Conservation (phyloP, 805 yeast species). For the Candida mattraensis region DNA sequence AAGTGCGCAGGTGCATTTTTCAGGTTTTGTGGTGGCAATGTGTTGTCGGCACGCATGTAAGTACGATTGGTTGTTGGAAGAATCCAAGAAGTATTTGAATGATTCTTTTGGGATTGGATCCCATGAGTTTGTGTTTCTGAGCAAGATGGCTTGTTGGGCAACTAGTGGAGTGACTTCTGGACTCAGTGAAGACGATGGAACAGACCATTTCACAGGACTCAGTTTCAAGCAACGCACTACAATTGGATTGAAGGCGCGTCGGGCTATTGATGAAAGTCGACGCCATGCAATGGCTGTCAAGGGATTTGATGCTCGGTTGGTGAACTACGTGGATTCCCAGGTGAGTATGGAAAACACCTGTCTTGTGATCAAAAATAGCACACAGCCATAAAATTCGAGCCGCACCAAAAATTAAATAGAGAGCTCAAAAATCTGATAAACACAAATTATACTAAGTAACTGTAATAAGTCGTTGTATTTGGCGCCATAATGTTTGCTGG, state of each 20-base stretch:
- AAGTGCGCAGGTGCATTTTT: slow-evolving; percentile 20
- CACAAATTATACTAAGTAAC: no score
- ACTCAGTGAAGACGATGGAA: slow-evolving; percentile 37
- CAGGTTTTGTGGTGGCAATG: slow-evolving; percentile 80
- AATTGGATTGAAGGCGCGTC: slow-evolving; percentile 67
- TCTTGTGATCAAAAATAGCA: no score
- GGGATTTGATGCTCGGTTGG: slow-evolving; percentile 48
- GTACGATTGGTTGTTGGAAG: slow-evolving; percentile 52
- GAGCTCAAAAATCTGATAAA: no score
- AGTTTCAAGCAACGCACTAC: slow-evolving; percentile 48
- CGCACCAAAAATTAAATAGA: slow-evolving; percentile 1
- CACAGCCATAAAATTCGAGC: slow-evolving; percentile 3
- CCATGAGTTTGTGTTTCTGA: slow-evolving; percentile 40
- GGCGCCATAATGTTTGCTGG: slow-evolving; percentile 10
- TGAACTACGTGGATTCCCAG: slow-evolving; percentile 55
- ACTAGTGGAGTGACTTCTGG: slow-evolving; percentile 63
- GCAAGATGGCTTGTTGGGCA: slow-evolving; percentile 84
- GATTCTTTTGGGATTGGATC: slow-evolving; percentile 30
- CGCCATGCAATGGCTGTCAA: slow-evolving; percentile 42
- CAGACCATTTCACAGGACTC: slow-evolving; percentile 48
- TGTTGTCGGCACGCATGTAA: slow-evolving; percentile 88
- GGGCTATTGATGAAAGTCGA: slow-evolving; percentile 75
- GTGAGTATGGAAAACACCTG: slow-evolving; percentile 66
- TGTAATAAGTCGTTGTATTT: no score
- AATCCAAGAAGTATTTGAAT: slow-evolving; percentile 42